phyloP scores from a whole-genome alignment of 2,329 filamentous ascomycete species.

The Raffaelea albimanens region DNA sequence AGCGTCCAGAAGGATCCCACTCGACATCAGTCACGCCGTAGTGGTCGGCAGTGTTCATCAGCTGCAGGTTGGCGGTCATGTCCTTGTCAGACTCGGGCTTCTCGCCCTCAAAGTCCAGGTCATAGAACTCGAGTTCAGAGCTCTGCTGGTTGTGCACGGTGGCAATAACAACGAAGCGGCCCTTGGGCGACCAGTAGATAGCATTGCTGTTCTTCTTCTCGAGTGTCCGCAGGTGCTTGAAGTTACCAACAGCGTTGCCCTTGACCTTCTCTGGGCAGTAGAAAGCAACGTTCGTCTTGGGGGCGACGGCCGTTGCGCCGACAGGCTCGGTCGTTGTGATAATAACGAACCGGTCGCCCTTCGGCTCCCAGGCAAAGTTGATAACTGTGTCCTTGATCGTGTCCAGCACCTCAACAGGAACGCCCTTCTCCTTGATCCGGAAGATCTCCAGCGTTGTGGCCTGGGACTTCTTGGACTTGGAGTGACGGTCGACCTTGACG shows the following conservation, averaged over 20 bases:
- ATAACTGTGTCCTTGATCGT: slow-evolving; percentile 97
- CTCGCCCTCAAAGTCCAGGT: slow-evolving; percentile 96
- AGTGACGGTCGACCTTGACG: slow-evolving; percentile 97
- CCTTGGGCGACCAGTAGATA: slow-evolving; percentile 97
- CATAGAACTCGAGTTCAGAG: slow-evolving; percentile 95
- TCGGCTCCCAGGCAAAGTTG: slow-evolving; percentile 99
- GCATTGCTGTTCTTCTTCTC: slow-evolving; percentile 99
- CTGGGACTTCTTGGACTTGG: slow-evolving; percentile 97
- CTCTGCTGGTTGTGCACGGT: slow-evolving; percentile 88
- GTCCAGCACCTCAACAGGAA: slow-evolving; percentile 95
- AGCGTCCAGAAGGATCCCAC: slow-evolving; percentile 95
- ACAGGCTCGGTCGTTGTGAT: slow-evolving; percentile 87
- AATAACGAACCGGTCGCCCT: slow-evolving; percentile 92
- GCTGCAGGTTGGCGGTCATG: slow-evolving; percentile 83
- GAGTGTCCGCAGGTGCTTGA: slow-evolving; percentile 87
- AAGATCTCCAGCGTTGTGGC: slow-evolving; percentile 98
- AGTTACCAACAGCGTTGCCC: slow-evolving; percentile 72
- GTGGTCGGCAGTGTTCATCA: slow-evolving; percentile 90
- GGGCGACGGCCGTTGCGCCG: slow-evolving; percentile 68
- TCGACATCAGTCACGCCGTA: slow-evolving; percentile 97
- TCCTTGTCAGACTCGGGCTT: slow-evolving; percentile 91
- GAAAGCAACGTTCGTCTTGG: slow-evolving; percentile 92
- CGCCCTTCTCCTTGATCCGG: slow-evolving; percentile 93
- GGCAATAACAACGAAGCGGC: slow-evolving; percentile 88
- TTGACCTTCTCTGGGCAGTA: slow-evolving; percentile 96